These are phyloP conservation scores for Globisporangium camurandrum DNA, from an alignment of 352 stramenopile genomes.

Conservation along the genomic window DNA sequence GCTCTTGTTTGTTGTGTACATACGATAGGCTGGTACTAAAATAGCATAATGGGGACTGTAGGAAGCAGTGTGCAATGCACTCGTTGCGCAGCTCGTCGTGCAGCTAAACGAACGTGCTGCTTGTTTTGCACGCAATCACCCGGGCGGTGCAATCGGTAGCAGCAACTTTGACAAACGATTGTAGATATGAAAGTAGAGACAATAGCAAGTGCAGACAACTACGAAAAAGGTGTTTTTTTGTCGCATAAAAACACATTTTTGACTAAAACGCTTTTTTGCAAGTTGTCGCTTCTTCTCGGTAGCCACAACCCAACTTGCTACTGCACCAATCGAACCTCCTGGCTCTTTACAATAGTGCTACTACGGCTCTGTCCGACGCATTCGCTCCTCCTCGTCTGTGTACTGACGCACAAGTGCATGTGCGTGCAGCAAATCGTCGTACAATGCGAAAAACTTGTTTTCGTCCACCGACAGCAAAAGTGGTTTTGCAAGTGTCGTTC, in stretches of 20 bases:
- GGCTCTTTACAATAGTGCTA: too few relatives aligned
- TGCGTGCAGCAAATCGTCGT: slow-evolving; percentile 6
- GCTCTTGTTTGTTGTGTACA: neutral
- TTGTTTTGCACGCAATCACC: slow-evolving; percentile 51
- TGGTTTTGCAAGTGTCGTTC: neutral
- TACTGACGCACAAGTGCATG: neutral
- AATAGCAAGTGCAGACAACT: too few relatives aligned
- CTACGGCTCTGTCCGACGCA: neutral
- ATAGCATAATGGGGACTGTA: too few relatives aligned
- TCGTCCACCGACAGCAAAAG: slow-evolving; percentile 4
- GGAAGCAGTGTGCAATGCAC: slow-evolving; percentile 68
- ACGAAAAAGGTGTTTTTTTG: too few relatives aligned
- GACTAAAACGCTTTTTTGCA: too few relatives aligned
- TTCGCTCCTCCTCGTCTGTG: neutral
- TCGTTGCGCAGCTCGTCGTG: slow-evolving; percentile 55
- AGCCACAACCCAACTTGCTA: too few relatives aligned
- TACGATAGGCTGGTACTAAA: too few relatives aligned
- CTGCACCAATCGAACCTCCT: too few relatives aligned
- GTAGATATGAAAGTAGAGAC: too few relatives aligned
- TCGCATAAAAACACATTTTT: too few relatives aligned
- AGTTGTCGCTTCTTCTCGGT: too few relatives aligned
- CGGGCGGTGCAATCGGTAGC: slow-evolving; percentile 56
- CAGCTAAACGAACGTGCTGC: slow-evolving; percentile 17
- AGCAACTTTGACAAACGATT: neutral
- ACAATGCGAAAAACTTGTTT: slow-evolving; percentile 7